These are phyloP conservation scores for Ceratobasidium sp. DNA, from an alignment of 1,284 basidiomycete genomes.

Conservation along the genomic window DNA sequence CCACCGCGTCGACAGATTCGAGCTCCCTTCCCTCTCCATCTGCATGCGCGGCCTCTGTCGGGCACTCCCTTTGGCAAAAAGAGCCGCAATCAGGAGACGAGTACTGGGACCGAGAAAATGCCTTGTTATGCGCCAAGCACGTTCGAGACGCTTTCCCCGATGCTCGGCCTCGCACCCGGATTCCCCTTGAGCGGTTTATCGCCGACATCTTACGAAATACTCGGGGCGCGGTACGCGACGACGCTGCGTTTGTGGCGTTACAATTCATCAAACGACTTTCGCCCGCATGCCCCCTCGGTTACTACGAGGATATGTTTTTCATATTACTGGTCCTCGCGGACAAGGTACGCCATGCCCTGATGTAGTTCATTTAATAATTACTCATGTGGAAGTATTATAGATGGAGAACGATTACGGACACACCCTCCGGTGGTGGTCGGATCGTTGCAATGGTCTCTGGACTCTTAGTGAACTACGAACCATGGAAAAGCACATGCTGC, in stretches of 20 bases:
- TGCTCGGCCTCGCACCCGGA: neutral
- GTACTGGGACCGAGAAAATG: slow-evolving; percentile 41
- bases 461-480: slow-evolving; percentile 7
- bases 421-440: slow-evolving; percentile 35
- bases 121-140: slow-evolving; percentile 35
- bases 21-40: slow-evolving; percentile 28
- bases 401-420: slow-evolving; percentile 34
- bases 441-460: slow-evolving; percentile 8
- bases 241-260: slow-evolving; percentile 39
- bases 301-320: slow-evolving; percentile 43
- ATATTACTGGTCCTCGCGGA: slow-evolving; percentile 36
- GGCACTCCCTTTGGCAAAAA: slow-evolving; percentile 32
- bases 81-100: slow-evolving; percentile 35
- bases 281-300: slow-evolving; percentile 30
- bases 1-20: slow-evolving; percentile 17
- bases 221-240: slow-evolving; percentile 31
- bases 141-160: slow-evolving; percentile 27
- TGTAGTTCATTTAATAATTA: neutral
- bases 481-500: slow-evolving; percentile 39
- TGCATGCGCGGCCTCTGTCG: slow-evolving; percentile 15
- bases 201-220: slow-evolving; percentile 27
- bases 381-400: slow-evolving; percentile 1
- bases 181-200: slow-evolving; percentile 36
- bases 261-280: slow-evolving; percentile 33
- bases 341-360: slow-evolving; percentile 16